Evolutionary conservation across 805 yeast genomes (phyloP).

Genomic region (Candida ortonii): DNA sequence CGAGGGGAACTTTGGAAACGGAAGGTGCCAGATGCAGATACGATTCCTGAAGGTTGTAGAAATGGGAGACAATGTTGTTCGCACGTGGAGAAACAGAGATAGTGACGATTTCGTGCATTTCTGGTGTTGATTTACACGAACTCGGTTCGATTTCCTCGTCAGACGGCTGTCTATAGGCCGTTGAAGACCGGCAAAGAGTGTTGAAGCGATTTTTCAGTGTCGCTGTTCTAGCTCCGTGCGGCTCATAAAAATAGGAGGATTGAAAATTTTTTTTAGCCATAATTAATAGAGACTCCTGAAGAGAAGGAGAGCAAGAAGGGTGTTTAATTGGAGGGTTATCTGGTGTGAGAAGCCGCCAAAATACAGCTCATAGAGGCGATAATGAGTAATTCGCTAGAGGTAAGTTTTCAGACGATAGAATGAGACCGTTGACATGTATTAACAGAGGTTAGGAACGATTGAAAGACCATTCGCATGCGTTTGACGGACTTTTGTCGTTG

Average conservation of each 20-base stretch:
- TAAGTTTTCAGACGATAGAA: too few relatives aligned
- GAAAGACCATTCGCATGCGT: conserved; percentile 75
- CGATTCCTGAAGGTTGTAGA: conserved; percentile 75
- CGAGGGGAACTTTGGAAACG: conserved; percentile 29
- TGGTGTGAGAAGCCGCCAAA: not conserved
- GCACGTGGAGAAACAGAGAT: conserved; percentile 70
- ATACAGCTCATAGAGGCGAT: conserved; percentile 1
- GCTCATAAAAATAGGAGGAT: conserved; percentile 4
- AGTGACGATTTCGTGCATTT: conserved; percentile 76
- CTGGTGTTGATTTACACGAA: too few relatives aligned
- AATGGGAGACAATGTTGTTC: conserved; percentile 75
- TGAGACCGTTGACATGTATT: not conserved
- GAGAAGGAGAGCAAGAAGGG: not conserved
- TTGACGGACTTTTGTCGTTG: conserved; percentile 82
- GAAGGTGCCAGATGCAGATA: conserved; percentile 52
- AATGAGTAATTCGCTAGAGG: conserved; percentile 18
- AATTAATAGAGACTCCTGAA: not conserved
- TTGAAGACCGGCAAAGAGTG: too few relatives aligned
- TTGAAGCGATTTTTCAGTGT: not conserved
- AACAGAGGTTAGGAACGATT: conserved; percentile 56
- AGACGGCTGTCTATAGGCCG: too few relatives aligned
- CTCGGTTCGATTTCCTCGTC: too few relatives aligned
- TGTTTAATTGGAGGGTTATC: not conserved
- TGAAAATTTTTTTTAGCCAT: conserved; percentile 9
- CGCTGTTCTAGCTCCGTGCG: too few relatives aligned